phyloP scores from a whole-genome alignment of 23 red algal species.

The Gracilaria gracilis region DNA sequence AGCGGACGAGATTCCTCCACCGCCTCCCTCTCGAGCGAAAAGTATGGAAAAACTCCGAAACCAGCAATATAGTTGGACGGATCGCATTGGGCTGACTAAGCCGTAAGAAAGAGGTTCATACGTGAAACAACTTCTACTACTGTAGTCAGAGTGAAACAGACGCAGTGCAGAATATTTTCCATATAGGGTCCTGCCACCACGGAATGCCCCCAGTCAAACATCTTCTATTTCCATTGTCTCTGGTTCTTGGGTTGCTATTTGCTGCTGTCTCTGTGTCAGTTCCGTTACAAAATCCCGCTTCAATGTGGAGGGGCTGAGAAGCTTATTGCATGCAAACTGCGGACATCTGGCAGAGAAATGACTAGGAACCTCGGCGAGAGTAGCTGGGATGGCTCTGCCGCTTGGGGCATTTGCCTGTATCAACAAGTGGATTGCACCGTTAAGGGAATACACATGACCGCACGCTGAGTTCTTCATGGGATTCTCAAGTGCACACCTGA shows the following conservation, averaged over 20 bases:
- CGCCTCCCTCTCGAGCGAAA: conserved; percentile 15
- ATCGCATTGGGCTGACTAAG: conserved; percentile 48
- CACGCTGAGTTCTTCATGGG: conserved; percentile 49
- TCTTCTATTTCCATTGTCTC: conserved; percentile 57
- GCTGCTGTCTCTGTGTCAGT: conserved; percentile 54
- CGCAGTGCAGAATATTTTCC: background rate
- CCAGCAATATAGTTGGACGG: conserved; percentile 18
- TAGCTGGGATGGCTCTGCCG: background rate
- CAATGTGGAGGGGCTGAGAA: conserved; percentile 17
- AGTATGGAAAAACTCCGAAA: background rate
- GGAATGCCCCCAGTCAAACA: background rate
- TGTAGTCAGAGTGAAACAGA: background rate
- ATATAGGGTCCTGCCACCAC: background rate
- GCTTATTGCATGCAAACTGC: conserved; percentile 29
- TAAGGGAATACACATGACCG: conserved; percentile 59
- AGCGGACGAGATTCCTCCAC: conserved; percentile 17
- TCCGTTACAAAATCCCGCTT: conserved; percentile 66
- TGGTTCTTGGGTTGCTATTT: conserved; percentile 4
- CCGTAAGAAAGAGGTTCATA: background rate
- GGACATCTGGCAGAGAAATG: conserved; percentile 25
- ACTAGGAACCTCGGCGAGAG: conserved; percentile 32
- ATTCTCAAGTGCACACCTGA: conserved; percentile 29
- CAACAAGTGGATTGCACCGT: conserved; percentile 47
- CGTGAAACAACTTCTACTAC: no score
- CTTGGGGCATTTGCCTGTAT: conserved; percentile 35